These are phyloP conservation scores for Xylaria sp. DNA, from an alignment of 2,329 filamentous ascomycete genomes.

Conservation along the genomic window DNA sequence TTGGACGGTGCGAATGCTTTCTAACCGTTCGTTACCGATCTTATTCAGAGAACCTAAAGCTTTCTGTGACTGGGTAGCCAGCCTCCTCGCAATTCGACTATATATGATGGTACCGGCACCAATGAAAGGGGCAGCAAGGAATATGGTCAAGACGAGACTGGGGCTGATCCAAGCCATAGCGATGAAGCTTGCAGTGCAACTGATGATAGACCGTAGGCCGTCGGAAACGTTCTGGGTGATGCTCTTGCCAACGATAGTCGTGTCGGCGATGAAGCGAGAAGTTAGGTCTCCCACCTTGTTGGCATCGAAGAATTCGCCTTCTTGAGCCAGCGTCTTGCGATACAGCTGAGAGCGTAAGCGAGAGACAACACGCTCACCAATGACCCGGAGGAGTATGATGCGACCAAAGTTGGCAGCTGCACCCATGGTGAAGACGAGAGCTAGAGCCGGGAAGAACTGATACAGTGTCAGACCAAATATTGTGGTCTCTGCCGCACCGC, in stretches of 20 bases:
- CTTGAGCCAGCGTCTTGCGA: constrained; percentile 91
- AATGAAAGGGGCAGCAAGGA: constrained; percentile 89
- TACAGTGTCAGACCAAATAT: constrained; percentile 86
- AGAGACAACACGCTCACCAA: constrained; percentile 94
- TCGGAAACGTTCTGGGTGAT: constrained; percentile 98
- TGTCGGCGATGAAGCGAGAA: constrained; percentile 93
- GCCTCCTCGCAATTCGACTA: constrained; percentile 84
- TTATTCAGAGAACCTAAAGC: constrained; percentile 93
- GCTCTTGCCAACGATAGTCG: constrained; percentile 97
- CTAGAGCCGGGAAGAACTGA: constrained; percentile 89
- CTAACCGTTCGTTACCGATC: constrained; percentile 96
- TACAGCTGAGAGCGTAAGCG: constrained; percentile 90
- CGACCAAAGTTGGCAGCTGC: constrained; percentile 93
- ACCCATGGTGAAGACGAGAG: constrained; percentile 79
- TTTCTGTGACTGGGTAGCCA: constrained; percentile 93
- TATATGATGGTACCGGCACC: constrained; percentile 92
- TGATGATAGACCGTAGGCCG: constrained; percentile 89
- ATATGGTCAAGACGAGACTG: constrained; percentile 86
- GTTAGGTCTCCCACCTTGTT: constrained; percentile 97
- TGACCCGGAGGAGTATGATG: constrained; percentile 90
- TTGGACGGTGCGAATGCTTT: constrained; percentile 96
- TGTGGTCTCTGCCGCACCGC: constrained; percentile 70
- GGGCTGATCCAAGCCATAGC: constrained; percentile 97
- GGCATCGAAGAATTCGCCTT: constrained; percentile 98
- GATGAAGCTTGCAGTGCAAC: constrained; percentile 85